phyloP scores from a whole-genome alignment of 805 yeast genomes.

The Candida sonorensis region DNA sequence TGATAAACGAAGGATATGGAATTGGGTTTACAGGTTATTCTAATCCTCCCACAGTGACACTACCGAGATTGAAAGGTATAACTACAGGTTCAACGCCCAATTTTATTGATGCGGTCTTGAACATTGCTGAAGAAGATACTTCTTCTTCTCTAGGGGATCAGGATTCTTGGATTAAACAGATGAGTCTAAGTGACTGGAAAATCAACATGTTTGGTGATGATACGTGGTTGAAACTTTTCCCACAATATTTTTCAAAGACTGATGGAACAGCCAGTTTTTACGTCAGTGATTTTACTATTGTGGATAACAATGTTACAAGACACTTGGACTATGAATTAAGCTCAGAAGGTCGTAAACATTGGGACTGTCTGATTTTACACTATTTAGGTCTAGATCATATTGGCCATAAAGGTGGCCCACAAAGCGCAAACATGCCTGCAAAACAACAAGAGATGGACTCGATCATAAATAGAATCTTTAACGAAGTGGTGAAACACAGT shows the following conservation, averaged over 20 bases:
- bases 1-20: slow-evolving; percentile 63
- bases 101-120: slow-evolving; percentile 88
- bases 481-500: slow-evolving; percentile 19
- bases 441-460: slow-evolving; percentile 86
- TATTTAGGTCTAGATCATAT: slow-evolving; percentile 94
- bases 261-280: slow-evolving; percentile 94
- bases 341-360: slow-evolving; percentile 30
- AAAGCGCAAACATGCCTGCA: slow-evolving; percentile 67
- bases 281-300: slow-evolving; percentile 92
- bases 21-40: slow-evolving; percentile 88
- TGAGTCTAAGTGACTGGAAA: slow-evolving; percentile 33
- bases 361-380: slow-evolving; percentile 89
- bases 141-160: slow-evolving; percentile 59
- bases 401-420: slow-evolving; percentile 95
- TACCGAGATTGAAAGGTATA: slow-evolving; percentile 88
- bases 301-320: slow-evolving; percentile 82
- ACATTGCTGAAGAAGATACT: slow-evolving; percentile 86
- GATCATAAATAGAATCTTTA: slow-evolving; percentile 48
- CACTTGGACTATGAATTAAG: slow-evolving; percentile 62
- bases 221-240: slow-evolving; percentile 92
- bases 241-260: slow-evolving; percentile 49
- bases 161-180: slow-evolving; percentile 84
- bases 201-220: slow-evolving; percentile 94
- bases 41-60: slow-evolving; percentile 94
- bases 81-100: slow-evolving; percentile 94